phyloP scores from a whole-genome alignment of 1,284 basidiomycete genomes.

The Phylloporus gajari region DNA sequence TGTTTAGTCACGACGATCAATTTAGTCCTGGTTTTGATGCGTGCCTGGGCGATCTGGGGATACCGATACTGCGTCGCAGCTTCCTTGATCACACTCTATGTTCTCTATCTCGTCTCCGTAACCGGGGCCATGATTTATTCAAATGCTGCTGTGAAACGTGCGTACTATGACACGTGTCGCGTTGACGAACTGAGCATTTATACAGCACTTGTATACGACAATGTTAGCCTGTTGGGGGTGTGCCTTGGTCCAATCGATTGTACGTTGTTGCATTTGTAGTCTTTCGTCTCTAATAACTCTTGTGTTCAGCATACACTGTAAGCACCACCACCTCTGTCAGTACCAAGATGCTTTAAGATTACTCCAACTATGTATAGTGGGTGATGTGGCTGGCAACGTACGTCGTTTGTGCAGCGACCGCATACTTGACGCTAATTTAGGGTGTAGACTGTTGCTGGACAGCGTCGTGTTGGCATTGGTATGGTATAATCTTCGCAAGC shows the following conservation, averaged over 20 bases:
- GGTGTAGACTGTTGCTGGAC: slow-evolving; percentile 18
- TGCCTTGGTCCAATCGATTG: background rate
- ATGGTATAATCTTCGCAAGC: slow-evolving; percentile 19
- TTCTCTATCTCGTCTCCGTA: slow-evolving; percentile 16
- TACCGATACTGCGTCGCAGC: slow-evolving; percentile 10
- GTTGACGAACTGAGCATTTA: background rate
- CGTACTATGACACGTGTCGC: background rate
- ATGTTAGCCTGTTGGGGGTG: background rate
- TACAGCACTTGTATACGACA: background rate
- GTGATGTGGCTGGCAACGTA: slow-evolving; percentile 15
- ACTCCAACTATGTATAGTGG: slow-evolving; percentile 6
- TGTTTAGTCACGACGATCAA: no score
- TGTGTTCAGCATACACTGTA: slow-evolving; percentile 1
- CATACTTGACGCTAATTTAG: background rate
- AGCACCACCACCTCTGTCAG: background rate
- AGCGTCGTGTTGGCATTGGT: slow-evolving; percentile 13
- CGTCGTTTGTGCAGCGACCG: background rate
- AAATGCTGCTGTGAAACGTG: background rate
- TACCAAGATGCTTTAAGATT: background rate
- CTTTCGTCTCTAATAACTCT: background rate
- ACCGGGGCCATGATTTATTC: slow-evolving; percentile 10
- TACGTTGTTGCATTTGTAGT: background rate
- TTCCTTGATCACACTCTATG: slow-evolving; percentile 14
- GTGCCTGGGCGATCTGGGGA: slow-evolving; percentile 5
- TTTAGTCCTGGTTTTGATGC: slow-evolving; percentile 5